A percentile compares a stretch with the other conserved stretches of the same genome.
Evolutionary conservation across 805 yeast genomes (phyloP).

Genomic region (Kodamaea kaohsiungensis): DNA sequence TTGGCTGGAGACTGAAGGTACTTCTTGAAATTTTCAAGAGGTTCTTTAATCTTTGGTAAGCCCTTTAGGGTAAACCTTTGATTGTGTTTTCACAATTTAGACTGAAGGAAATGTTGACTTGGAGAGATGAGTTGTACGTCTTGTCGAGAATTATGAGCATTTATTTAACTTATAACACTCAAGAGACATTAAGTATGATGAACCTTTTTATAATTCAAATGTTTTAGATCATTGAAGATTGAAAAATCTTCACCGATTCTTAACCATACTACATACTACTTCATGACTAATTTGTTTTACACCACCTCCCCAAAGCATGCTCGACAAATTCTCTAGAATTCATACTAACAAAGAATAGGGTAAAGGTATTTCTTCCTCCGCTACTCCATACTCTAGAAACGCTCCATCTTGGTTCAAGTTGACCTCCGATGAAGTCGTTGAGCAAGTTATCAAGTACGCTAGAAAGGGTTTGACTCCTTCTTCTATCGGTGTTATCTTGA

Average conservation of each 20-base stretch:
- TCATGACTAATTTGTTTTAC: too few species aligned
- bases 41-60: not conserved
- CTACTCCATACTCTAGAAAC: slow-evolving; percentile 98
- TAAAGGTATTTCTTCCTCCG: slow-evolving; percentile 98
- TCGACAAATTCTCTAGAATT: not conserved
- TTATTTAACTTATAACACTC: too few species aligned
- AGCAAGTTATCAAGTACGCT: slow-evolving; percentile 98
- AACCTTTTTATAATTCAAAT: too few species aligned
- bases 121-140: too few species aligned
- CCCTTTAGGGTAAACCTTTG: not conserved
- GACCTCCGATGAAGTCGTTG: slow-evolving; percentile 92
- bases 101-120: too few species aligned
- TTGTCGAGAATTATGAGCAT: too few species aligned
- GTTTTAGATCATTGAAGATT: too few species aligned
- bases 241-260: too few species aligned
- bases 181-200: too few species aligned
- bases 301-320: not conserved
- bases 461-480: slow-evolving; percentile 99
- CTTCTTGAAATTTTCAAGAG: not conserved
- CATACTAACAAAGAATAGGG: slow-evolving; percentile 53
- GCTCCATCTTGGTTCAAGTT: slow-evolving; percentile 99
- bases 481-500: slow-evolving; percentile 97
- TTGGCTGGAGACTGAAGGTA: not conserved
- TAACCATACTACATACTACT: too few species aligned
- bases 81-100: not conserved